Percentiles rank a stretch among this genome's conserved stretches.
These are phyloP conservation scores for Phaffomyces antillensis DNA, from an alignment of 805 yeast species.

Conservation along the genomic window DNA sequence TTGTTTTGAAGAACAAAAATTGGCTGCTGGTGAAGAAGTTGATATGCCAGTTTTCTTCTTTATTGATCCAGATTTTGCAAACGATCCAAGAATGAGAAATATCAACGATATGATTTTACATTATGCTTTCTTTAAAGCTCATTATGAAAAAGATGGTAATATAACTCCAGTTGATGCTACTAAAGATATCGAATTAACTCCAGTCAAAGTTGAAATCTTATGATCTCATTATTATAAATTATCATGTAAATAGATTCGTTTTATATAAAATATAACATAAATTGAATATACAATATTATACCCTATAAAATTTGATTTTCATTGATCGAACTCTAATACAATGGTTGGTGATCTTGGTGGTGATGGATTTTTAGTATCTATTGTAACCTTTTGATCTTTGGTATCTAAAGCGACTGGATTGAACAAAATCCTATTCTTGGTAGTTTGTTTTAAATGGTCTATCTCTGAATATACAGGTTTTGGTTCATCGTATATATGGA, in stretches of 20 bases:
- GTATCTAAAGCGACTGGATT: slow-evolving; percentile 1
- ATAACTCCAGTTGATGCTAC: slow-evolving; percentile 24
- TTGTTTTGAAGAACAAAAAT: slow-evolving; percentile 93
- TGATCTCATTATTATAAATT: not conserved
- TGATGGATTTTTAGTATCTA: not conserved
- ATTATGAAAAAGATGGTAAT: slow-evolving; percentile 34
- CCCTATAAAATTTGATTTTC: not conserved
- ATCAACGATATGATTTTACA: slow-evolving; percentile 86
- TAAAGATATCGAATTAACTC: slow-evolving; percentile 19
- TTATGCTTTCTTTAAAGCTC: slow-evolving; percentile 79
- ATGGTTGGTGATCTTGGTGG: slow-evolving; percentile 6
- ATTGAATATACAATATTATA: too few relatives aligned
- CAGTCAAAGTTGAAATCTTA: slow-evolving; percentile 13
- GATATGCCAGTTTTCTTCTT: slow-evolving; percentile 98
- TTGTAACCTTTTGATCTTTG: too few relatives aligned
- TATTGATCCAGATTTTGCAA: slow-evolving; percentile 91
- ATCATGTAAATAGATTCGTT: too few relatives aligned
- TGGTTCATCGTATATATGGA: slow-evolving; percentile 19
- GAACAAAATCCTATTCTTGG: not conserved
- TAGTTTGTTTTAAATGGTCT: not conserved
- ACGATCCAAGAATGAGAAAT: slow-evolving; percentile 87
- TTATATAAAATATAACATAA: not conserved
- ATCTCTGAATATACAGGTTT: slow-evolving; percentile 11
- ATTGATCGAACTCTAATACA: not conserved
- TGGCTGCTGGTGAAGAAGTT: slow-evolving; percentile 93